phyloP scores from a whole-genome alignment of 768 basidiomycete genomes.

The Tricholoma bakamatsutake region DNA sequence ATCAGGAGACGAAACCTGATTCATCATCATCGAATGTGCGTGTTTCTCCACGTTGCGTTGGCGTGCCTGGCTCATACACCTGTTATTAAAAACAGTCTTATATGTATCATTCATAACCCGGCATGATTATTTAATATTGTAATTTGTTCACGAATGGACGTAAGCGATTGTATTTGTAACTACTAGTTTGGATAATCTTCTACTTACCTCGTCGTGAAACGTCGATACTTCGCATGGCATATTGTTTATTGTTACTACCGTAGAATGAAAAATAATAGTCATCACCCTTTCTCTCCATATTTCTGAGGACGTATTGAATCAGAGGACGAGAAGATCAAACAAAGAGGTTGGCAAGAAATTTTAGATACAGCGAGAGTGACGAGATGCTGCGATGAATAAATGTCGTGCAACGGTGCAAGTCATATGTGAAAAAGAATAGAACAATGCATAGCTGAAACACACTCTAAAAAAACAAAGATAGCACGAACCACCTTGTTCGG shows the following conservation, averaged over 20 bases:
- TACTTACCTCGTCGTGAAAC: not conserved
- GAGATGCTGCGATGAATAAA: no score
- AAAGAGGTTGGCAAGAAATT: no score
- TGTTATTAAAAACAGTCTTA: not conserved
- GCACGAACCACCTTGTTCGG: no score
- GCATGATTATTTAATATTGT: not conserved
- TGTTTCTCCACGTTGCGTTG: not conserved
- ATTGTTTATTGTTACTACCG: not conserved
- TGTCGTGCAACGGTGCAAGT: no score
- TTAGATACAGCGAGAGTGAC: no score
- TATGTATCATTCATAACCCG: not conserved
- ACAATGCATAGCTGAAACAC: no score
- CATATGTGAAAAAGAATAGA: no score
- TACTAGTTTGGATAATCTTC: not conserved
- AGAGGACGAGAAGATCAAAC: no score
- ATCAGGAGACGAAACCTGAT: constrained; percentile 11
- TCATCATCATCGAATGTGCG: constrained; percentile 6
- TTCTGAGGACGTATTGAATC: no score
- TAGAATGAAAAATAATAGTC: not conserved
- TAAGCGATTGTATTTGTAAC: constrained; percentile 1
- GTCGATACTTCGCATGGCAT: not conserved
- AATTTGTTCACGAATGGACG: not conserved
- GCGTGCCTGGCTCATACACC: not conserved
- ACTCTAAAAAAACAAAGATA: no score
- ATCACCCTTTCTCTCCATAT: not conserved